Percentiles rank a stretch among this genome's conserved stretches.
phyloP scores from a whole-genome alignment of 2,329 filamentous ascomycete genomes.

The Myriosclerotinia scirpicola region DNA sequence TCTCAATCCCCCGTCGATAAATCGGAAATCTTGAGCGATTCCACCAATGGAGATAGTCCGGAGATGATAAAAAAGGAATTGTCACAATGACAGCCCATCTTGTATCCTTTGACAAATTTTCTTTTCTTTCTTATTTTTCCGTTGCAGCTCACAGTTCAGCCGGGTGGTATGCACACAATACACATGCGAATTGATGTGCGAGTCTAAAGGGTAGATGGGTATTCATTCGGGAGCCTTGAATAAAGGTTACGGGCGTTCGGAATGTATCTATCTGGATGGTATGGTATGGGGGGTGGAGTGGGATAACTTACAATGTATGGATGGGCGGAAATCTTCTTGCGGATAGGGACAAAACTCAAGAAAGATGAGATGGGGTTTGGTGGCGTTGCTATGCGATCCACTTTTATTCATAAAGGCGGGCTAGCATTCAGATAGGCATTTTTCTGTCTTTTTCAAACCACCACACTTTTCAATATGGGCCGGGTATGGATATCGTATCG shows the following conservation, averaged over 20 bases:
- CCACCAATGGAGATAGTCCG: constrained; percentile 34
- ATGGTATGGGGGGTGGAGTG: neutral
- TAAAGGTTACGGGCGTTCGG: constrained; percentile 18
- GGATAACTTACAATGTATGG: constrained; percentile 6
- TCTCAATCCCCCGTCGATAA: constrained; percentile 39
- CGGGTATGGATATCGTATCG: neutral
- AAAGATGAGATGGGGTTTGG: constrained; percentile 3
- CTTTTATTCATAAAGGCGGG: neutral
- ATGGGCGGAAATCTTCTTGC: constrained; percentile 11
- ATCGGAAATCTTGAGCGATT: constrained; percentile 38
- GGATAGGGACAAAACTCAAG: constrained; percentile 12
- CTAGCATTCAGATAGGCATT: neutral
- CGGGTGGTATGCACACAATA: constrained; percentile 1
- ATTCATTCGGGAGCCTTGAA: constrained; percentile 7
- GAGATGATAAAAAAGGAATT: constrained; percentile 37
- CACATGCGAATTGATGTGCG: neutral
- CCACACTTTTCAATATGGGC: constrained; percentile 4
- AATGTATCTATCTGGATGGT: constrained; percentile 7
- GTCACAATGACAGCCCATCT: constrained; percentile 9
- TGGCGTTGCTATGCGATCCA: constrained; percentile 11
- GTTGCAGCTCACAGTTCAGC: neutral
- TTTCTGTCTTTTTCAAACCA: neutral
- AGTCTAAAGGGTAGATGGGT: neutral
- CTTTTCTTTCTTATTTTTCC: neutral
- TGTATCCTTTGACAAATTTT: constrained; percentile 4